Evolutionary conservation across 75 land plant species (phyloP).

Genomic region (Isoetes taiwanensis): DNA sequence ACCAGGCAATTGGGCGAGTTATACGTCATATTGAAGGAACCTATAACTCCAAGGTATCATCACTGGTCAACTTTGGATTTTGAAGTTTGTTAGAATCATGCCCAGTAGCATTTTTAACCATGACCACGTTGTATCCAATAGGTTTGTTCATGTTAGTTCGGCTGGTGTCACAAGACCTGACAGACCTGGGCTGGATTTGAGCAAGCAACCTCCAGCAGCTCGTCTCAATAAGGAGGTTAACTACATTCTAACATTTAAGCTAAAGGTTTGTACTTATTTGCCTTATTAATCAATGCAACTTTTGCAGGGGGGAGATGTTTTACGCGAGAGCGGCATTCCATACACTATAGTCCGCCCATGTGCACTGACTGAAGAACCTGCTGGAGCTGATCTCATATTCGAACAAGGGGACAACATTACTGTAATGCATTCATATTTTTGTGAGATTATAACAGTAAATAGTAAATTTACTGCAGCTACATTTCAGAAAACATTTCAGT

Average conservation of each 20-base stretch:
- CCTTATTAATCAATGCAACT: not conserved
- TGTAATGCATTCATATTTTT: too few species aligned
- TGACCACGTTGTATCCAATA: slow-evolving; percentile 7
- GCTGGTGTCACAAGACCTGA: slow-evolving; percentile 97
- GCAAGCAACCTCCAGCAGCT: slow-evolving; percentile 98
- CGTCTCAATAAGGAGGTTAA: slow-evolving; percentile 88
- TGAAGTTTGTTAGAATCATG: too few species aligned
- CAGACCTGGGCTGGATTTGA: slow-evolving; percentile 92
- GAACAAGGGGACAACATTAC: slow-evolving; percentile 98
- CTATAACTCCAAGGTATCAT: slow-evolving; percentile 79
- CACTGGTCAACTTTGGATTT: too few species aligned
- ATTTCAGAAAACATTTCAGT: too few species aligned
- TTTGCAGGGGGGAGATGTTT: slow-evolving; percentile 72
- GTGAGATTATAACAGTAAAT: too few species aligned
- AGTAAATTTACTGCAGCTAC: too few species aligned
- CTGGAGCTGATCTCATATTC: slow-evolving; percentile 94
- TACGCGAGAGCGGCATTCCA: slow-evolving; percentile 88
- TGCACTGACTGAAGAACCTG: slow-evolving; percentile 98
- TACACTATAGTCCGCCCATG: slow-evolving; percentile 90
- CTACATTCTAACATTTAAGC: slow-evolving; percentile 71
- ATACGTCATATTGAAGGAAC: slow-evolving; percentile 79
- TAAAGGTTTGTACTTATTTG: too few species aligned
- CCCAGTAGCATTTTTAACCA: not conserved
- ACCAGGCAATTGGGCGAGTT: slow-evolving; percentile 97
- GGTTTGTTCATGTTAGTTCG: slow-evolving; percentile 90